Percentiles rank a stretch among this genome's conserved stretches.
phyloP scores from a whole-genome alignment of 768 basidiomycete genomes.

The Hirschioporus abietinus region DNA sequence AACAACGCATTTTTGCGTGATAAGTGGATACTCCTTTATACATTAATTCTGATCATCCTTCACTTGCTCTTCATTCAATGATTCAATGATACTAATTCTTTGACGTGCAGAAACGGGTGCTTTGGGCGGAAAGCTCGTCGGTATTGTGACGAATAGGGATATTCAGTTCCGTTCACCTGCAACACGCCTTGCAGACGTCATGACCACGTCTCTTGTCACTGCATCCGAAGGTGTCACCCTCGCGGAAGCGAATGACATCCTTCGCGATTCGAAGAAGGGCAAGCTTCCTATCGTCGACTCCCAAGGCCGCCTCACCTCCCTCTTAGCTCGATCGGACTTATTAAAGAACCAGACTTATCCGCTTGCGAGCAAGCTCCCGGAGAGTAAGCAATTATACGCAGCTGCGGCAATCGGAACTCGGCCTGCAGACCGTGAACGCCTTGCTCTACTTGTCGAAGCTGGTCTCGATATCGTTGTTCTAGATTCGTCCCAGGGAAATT shows the following conservation, averaged over 20 bases:
- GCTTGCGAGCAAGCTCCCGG: slow-evolving; percentile 84
- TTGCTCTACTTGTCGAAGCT: slow-evolving; percentile 82
- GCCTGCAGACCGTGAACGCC: slow-evolving; percentile 78
- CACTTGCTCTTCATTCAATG: slow-evolving; percentile 15
- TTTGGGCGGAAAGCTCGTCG: slow-evolving; percentile 87
- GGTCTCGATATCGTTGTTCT: slow-evolving; percentile 93
- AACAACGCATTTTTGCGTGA: slow-evolving; percentile 72
- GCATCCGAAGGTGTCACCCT: slow-evolving; percentile 88
- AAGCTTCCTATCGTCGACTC: slow-evolving; percentile 84
- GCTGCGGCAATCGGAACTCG: slow-evolving; percentile 96
- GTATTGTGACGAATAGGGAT: slow-evolving; percentile 95
- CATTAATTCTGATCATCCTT: slow-evolving; percentile 31
- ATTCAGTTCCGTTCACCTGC: slow-evolving; percentile 80
- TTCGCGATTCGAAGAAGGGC: slow-evolving; percentile 95
- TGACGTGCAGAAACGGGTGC: slow-evolving; percentile 66
- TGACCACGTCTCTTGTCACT: slow-evolving; percentile 87
- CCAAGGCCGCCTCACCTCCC: slow-evolving; percentile 62
- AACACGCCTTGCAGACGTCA: slow-evolving; percentile 70
- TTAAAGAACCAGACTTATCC: slow-evolving; percentile 98
- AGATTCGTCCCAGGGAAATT: slow-evolving; percentile 97
- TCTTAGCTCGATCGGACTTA: slow-evolving; percentile 94
- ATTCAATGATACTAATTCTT: slow-evolving; percentile 17
- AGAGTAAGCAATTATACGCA: slow-evolving; percentile 92
- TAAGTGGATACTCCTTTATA: slow-evolving; percentile 50
- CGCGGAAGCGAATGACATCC: slow-evolving; percentile 85